Base-by-base conservation (phyloP, 306 rosid genomes). In the Castanospermum australe region DNA sequence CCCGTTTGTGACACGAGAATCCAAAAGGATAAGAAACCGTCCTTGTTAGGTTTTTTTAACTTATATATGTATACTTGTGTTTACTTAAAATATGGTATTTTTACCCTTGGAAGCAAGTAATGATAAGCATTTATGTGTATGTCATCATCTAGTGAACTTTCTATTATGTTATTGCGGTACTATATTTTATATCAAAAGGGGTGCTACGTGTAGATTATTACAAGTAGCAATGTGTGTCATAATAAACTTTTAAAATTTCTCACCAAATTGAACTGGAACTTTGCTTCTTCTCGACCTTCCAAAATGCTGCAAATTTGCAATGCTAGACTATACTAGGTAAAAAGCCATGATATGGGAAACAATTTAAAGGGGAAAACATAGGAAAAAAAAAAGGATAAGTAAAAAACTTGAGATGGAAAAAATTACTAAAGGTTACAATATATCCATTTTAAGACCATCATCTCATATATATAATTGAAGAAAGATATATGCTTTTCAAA, bases 1-100 rank as follows among this genome's bases (percentile, higher is more conserved):
- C 54, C 56, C 55, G 33, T 33, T 71, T 76, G 68, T 45, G 67
- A 68, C 50, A 32, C 21, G 5, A 81, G 57, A 68, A 69, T 79
- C 38, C 55, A 32, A 76, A 62, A 36, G 15, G 73, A 38, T 18
- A 77, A 69, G 61, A 62, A 51, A 63, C 69, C 50, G 50, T 35
- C 42, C 62, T 20, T 69, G 38, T 63, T 73, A 22, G 30, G 2
- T n/a, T n/a, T 71, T 41, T 39, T 32, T 20, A 25, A 45, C 30
- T 21, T 44, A 20, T 68, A 11, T 67, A 55, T 66, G n/a, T n/a
- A n/a, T 10, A 20, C 36, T 33, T 30, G 4, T 57, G 64, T 3
- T 21, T 36, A 32, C 21, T 56, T 35, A 75, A 30, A 42, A 68
- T 68, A 60, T 57, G 41, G 68, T 76, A 63, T 52, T 82, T 82